These are phyloP conservation scores for Quercus parvula DNA, from an alignment of 306 rosid genomes.

Conservation along the genomic window DNA sequence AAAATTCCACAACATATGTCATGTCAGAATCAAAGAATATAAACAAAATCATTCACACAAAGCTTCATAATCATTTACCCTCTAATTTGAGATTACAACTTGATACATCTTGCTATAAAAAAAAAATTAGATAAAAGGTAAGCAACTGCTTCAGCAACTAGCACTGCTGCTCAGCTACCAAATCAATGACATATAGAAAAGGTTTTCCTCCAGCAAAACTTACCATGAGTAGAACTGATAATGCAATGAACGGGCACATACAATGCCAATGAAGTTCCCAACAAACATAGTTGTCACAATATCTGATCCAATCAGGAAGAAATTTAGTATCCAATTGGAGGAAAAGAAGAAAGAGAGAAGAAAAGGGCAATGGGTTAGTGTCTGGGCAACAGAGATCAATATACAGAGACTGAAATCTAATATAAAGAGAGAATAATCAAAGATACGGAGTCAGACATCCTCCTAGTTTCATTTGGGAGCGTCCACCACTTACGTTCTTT, in stretches of 20 bases:
- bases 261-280: constrained; percentile 88
- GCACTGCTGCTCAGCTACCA: not conserved
- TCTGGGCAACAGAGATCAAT: not conserved
- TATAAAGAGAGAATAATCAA: not conserved
- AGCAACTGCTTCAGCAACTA: constrained; percentile 11
- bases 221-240: constrained; percentile 98
- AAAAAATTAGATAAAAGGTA: not conserved
- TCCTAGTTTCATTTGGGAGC: constrained; percentile 7
- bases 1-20: not conserved
- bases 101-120: not conserved
- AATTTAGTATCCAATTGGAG: constrained; percentile 19
- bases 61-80: not conserved
- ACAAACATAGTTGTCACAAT: constrained; percentile 84
- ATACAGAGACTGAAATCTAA: not conserved
- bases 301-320: constrained; percentile 46
- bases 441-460: not conserved
- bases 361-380: not conserved
- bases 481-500: constrained; percentile 54
- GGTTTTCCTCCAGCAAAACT: constrained; percentile 31
- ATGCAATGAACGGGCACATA: constrained; percentile 90
- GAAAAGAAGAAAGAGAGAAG: not conserved
- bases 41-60: not conserved
- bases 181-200: not conserved
- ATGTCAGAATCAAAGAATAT: not conserved
- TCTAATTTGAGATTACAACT: not conserved